Conservation (phyloP, 495 filamentous ascomycete genomes). For the Hypoxylon rickii region DNA sequence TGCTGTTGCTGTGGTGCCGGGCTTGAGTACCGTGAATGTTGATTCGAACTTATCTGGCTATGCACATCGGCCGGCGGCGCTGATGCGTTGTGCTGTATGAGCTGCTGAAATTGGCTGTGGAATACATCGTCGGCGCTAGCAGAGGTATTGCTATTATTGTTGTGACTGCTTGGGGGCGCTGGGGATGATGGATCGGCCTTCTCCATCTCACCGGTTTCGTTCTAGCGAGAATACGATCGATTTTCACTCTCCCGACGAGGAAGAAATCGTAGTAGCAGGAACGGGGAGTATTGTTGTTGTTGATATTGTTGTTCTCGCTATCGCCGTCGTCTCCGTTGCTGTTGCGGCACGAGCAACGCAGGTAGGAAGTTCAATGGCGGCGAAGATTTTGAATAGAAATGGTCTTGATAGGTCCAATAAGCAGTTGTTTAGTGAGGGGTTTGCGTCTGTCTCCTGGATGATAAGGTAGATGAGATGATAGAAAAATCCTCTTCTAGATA, state of each 20-base stretch:
- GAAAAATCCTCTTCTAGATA: background rate
- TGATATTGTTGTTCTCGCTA: no score
- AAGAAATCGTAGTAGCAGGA: no score
- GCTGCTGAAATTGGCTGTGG: conserved; percentile 51
- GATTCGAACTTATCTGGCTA: conserved; percentile 45
- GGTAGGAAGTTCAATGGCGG: background rate
- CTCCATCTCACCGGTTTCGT: conserved; percentile 41
- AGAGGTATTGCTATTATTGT: conserved; percentile 12
- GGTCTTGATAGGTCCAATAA: conserved; percentile 7
- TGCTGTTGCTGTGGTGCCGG: conserved; percentile 41
- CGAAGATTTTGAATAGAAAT: conserved; percentile 1
- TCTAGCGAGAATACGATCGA: no score
- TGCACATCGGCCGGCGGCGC: conserved; percentile 31
- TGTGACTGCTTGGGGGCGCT: conserved; percentile 43
- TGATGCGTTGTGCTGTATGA: conserved; percentile 55
- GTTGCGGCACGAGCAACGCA: conserved; percentile 2
- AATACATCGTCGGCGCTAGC: conserved; percentile 43
- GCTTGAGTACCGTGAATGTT: conserved; percentile 49
- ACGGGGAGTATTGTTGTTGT: no score
- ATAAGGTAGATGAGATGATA: background rate
- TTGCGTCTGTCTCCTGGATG: background rate
- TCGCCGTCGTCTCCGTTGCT: background rate
- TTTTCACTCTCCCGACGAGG: no score
- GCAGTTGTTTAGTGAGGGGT: conserved; percentile 1
- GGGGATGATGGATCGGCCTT: conserved; percentile 48